Evolutionary conservation across 805 yeast species (phyloP).

Genomic region (Ogataea methylovora): DNA sequence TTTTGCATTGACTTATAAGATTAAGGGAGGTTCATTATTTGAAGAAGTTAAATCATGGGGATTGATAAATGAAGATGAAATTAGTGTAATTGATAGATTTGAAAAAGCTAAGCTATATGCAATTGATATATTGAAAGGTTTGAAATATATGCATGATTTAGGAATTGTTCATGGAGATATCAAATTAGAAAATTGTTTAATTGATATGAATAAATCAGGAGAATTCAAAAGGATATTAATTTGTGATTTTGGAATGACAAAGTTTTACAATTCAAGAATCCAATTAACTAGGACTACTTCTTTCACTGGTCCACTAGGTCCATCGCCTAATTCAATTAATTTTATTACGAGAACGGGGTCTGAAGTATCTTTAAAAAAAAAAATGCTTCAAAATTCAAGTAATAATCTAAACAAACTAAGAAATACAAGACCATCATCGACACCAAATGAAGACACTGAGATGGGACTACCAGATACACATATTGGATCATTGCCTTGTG

Average conservation of each 20-base stretch:
- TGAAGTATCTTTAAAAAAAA: too few species aligned
- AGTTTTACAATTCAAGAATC: constrained; percentile 20
- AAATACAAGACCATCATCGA: too few species aligned
- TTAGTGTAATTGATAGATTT: constrained; percentile 8
- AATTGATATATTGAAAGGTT: constrained; percentile 49
- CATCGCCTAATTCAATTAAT: neutral
- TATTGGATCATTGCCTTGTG: constrained; percentile 88
- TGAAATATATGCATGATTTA: constrained; percentile 53
- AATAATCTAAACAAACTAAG: too few species aligned
- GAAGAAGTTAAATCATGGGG: constrained; percentile 71
- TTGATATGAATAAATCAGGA: constrained; percentile 33
- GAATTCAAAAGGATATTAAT: constrained; percentile 38
- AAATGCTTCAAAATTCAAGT: too few species aligned
- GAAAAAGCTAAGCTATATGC: constrained; percentile 28
- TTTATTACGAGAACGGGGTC: too few species aligned
- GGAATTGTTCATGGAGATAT: constrained; percentile 77
- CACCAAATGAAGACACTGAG: too few species aligned
- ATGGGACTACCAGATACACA: constrained; percentile 50
- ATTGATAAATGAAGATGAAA: constrained; percentile 18
- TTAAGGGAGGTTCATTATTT: constrained; percentile 73
- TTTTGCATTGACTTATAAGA: constrained; percentile 64
- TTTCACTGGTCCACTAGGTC: constrained; percentile 1
- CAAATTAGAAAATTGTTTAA: constrained; percentile 71
- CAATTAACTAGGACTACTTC: too few species aligned
- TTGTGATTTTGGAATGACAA: constrained; percentile 88